Evolutionary conservation across 371 early-diverging fungal species (phyloP).

Genomic region (Circinella minor): DNA sequence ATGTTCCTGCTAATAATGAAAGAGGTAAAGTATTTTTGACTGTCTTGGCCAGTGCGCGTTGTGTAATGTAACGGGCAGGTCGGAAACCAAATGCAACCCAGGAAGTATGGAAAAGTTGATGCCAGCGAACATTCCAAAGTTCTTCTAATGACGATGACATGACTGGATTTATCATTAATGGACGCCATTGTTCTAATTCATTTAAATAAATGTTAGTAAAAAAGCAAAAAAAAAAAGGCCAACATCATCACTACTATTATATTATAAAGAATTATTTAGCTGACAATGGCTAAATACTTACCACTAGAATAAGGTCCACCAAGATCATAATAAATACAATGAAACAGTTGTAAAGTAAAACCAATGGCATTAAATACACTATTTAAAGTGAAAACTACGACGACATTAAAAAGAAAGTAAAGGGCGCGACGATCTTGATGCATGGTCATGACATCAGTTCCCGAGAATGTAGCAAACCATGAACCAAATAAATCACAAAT

Average conservation of each 20-base stretch:
- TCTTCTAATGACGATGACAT: constrained; percentile 31
- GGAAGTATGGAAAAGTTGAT: constrained; percentile 38
- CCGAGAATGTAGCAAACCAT: constrained; percentile 30
- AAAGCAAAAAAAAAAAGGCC: background rate
- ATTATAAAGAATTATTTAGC: too few species aligned
- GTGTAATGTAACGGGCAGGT: constrained; percentile 33
- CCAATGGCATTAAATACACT: constrained; percentile 39
- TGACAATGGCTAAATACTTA: constrained; percentile 9
- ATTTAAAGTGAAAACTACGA: constrained; percentile 20
- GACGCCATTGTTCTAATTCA: constrained; percentile 41
- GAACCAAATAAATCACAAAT: constrained; percentile 32
- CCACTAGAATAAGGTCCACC: constrained; percentile 42
- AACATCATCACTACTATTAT: too few species aligned
- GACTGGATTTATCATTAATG: constrained; percentile 39
- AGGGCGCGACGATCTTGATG: constrained; percentile 22
- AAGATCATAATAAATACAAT: constrained; percentile 33
- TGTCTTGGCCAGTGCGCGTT: constrained; percentile 29
- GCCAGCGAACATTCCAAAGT: constrained; percentile 50
- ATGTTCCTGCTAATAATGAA: constrained; percentile 4
- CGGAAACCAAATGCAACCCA: constrained; percentile 50
- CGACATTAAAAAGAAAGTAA: constrained; percentile 28
- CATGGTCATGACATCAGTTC: constrained; percentile 23
- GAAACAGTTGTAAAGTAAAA: constrained; percentile 31
- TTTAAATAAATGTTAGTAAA: background rate
- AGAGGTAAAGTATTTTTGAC: constrained; percentile 28